Evolutionary conservation across 352 stramenopile genomes (phyloP), one percentile per base, ranked within the genome.

Genomic region (Pythium dissotocum): DNA sequence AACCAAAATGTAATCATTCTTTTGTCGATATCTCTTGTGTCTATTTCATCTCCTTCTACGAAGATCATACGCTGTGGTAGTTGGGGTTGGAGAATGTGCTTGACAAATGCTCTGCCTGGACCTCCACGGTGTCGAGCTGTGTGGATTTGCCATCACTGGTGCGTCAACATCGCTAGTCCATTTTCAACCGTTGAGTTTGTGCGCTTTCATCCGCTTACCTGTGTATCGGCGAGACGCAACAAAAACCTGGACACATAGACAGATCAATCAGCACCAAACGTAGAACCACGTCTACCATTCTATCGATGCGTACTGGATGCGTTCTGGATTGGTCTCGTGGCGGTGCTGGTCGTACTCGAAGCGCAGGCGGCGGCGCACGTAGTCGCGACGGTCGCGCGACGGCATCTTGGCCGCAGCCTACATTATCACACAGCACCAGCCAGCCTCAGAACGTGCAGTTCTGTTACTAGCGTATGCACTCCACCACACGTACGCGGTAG

Each of bases 391-490:
- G 56, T 93, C 85, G 21, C 78, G 74, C 32, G 83, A 85, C 30
- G 85, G 85, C 83, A 93, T 90, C 58, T 80, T 78, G 14, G 73
- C 80, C 13, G 85, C 81, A 44, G 81, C 78, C 84, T 93, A 63
- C 18, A 59, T 5, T 26, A 26, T 21, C 21, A 61, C 44, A 36
- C n/a, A 48, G 30, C 12, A 24, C 16, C 53, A 7, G 16, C 13
- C 6, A n/a, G 26, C 33, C 12, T 58, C 13, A 52, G n/a, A 5
- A 28, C 55, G 49, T 6, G 28, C 18, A 55, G 1, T 18, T 32
- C 18, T 33, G 12, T 53, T 24, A 57, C 1, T 30, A 53, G 18
- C 8, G 33, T 4, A 33, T 1, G 32, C 2, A 40, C 21, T 30
- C 2, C 14, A 24, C 10, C 10, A 16, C 3, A 53, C 80, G 67